Evolutionary conservation across 768 basidiomycete species (phyloP).

Genomic region (Vararia minispora): DNA sequence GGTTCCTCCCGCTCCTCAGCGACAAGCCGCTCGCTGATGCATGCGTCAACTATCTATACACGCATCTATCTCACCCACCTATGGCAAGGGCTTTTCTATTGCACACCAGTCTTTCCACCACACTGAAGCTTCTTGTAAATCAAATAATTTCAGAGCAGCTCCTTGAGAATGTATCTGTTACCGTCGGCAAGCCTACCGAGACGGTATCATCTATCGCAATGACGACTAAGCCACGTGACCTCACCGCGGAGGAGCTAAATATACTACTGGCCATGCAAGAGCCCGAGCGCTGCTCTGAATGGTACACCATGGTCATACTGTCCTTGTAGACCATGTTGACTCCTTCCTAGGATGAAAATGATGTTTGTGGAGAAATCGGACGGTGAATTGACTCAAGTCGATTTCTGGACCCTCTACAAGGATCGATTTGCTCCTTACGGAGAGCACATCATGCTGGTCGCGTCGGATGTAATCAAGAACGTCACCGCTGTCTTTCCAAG

Average conservation of each 20-base stretch:
- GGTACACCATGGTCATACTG: conserved; percentile 29
- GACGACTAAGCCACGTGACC: conserved; percentile 45
- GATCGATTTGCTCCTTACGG: conserved; percentile 60
- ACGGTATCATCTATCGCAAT: conserved; percentile 42
- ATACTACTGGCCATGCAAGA: conserved; percentile 46
- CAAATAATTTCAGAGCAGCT: conserved; percentile 62
- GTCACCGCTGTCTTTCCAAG: conserved; percentile 77
- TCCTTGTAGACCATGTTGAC: not conserved
- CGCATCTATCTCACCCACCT: conserved; percentile 60
- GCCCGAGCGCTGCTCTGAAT: conserved; percentile 75
- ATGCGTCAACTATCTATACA: conserved; percentile 63
- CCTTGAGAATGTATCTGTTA: conserved; percentile 53
- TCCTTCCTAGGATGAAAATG: conserved; percentile 60
- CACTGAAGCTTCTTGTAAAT: conserved; percentile 55
- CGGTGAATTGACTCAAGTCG: conserved; percentile 83
- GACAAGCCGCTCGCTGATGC: conserved; percentile 65
- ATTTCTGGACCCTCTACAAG: conserved; percentile 92
- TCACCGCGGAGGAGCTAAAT: conserved; percentile 62
- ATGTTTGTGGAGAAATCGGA: conserved; percentile 72
- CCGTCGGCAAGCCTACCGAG: conserved; percentile 47
- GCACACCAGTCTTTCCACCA: conserved; percentile 57
- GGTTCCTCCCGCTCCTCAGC: conserved; percentile 60
- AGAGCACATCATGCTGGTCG: conserved; percentile 55
- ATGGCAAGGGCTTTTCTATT: conserved; percentile 73
- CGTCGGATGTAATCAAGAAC: conserved; percentile 92